Percentiles rank a stretch among this genome's conserved stretches.
Evolutionary conservation across 495 filamentous ascomycete genomes (phyloP).

Genomic region (Penicillium cataractarum): DNA sequence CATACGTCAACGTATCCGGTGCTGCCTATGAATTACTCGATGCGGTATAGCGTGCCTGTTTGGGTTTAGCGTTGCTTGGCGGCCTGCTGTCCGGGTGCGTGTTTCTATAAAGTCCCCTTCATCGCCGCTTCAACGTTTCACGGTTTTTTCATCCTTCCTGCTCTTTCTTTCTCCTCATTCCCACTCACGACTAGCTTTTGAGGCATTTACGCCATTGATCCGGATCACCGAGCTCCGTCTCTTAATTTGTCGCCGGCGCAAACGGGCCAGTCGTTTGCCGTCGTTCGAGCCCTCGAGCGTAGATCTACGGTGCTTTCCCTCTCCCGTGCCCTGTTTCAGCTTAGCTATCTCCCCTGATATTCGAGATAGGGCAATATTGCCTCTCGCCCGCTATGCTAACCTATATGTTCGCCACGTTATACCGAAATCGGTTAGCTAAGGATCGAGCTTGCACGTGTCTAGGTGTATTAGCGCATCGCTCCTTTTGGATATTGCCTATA

Average conservation of each 20-base stretch:
- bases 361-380: neutral
- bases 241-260: neutral
- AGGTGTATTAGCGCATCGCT: conserved; percentile 5
- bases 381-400: neutral
- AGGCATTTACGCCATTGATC: conserved; percentile 16
- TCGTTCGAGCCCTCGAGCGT: too few relatives aligned
- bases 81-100: conserved; percentile 1
- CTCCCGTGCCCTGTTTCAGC: neutral
- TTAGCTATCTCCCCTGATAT: conserved; percentile 1
- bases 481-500: conserved; percentile 2
- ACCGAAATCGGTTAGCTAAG: conserved; percentile 1
- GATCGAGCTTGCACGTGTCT: neutral
- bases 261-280: too few relatives aligned
- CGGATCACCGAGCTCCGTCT: conserved; percentile 16
- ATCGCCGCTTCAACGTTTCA: conserved; percentile 10
- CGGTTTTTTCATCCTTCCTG: conserved; percentile 11
- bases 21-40: neutral
- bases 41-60: conserved; percentile 10
- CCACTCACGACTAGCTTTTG: neutral
- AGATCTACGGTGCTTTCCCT: too few relatives aligned
- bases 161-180: conserved; percentile 10
- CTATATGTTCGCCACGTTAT: neutral
- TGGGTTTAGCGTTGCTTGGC: neutral
- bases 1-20: neutral
- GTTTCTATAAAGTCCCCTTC: conserved; percentile 17